phyloP scores from a whole-genome alignment of 331 rosid genomes.

The Pyrus hybrid region DNA sequence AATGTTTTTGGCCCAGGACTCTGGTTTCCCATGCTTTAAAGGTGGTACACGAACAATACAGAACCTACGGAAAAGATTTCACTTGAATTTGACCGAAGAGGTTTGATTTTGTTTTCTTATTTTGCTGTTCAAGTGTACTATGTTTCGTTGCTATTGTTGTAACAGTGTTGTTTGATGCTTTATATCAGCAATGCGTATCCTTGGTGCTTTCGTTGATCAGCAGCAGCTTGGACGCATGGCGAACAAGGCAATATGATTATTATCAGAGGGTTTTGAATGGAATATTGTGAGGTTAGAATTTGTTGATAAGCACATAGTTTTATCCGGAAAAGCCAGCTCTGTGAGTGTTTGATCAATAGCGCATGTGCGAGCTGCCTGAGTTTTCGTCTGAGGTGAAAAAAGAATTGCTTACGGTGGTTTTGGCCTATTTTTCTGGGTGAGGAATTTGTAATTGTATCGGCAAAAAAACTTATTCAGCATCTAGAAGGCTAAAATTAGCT shows the following conservation, averaged over 20 bases:
- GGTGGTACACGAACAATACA: constrained; percentile 94
- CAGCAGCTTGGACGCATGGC: constrained; percentile 97
- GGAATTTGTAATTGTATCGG: constrained; percentile 22
- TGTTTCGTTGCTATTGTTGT: constrained; percentile 13
- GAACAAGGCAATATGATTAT: constrained; percentile 96
- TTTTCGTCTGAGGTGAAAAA: constrained; percentile 15
- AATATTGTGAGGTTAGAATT: constrained; percentile 56
- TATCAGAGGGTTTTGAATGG: constrained; percentile 96
- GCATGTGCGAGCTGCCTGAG: constrained; percentile 24
- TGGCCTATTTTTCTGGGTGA: constrained; percentile 32
- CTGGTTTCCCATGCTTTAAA: constrained; percentile 96
- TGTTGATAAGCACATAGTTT: constrained; percentile 22
- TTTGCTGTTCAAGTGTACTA: not conserved
- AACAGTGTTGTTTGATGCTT: not conserved
- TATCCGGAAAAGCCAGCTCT: constrained; percentile 28
- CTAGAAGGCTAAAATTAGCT: constrained; percentile 24
- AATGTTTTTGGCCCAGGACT: constrained; percentile 59
- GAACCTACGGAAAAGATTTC: constrained; percentile 86
- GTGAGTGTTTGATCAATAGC: constrained; percentile 7
- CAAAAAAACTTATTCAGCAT: constrained; percentile 10
- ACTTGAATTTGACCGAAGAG: constrained; percentile 94
- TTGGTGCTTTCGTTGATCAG: constrained; percentile 92
- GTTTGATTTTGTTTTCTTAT: constrained; percentile 27
- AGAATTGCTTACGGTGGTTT: constrained; percentile 15
- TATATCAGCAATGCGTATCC: constrained; percentile 91